Base-by-base conservation (phyloP, 108 stramenopile genomes). In the Hondaea fermentalgiana region DNA sequence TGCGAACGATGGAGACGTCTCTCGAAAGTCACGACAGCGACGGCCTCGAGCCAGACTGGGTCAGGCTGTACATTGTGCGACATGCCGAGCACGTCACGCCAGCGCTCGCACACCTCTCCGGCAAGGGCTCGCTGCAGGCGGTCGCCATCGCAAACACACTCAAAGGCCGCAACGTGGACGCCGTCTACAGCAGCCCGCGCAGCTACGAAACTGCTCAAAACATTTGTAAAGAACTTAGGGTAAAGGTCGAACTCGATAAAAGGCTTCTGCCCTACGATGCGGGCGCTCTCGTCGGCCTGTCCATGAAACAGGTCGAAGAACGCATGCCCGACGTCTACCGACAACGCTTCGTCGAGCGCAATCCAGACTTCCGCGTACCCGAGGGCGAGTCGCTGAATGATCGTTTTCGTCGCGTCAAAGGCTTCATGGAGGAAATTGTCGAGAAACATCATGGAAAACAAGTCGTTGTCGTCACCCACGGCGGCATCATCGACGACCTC, bases 41-140 rank as follows among this genome's bases (percentile, higher is more conserved):
- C 45, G 6, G 64, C 35, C 64, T 69, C 8, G 21, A 42, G 42
- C 64, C 64, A 8, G 64, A 23, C 14, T 53, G 45, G 76, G 51
- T 53, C 43, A 43, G 76, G 10, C n/a, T 83, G 76, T 83, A 83
- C 51, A 53, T 83, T 4, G 76, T 83, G 51, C 12, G 76, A 23
- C 76, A 83, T 35, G 76, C 76, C 16, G 76, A 83, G 28, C 76
- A 83, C 51, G 76, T 83, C 43, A 83, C 76, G 6, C 76, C 76
- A 16, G 76, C 76, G 76, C 76, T 83, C 23, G 76, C 76, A 23
- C 76, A 83, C 76, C 51, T 83, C 12, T 53, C 49, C 3, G 51
- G 76, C n/a, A 83, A 83, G 76, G 76, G 76, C 19, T 83, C 76
- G 17, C 76, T 83, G 76, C 76, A 83, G 23, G 76, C 76, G 17